Percentiles rank a stretch among this genome's conserved stretches.
Conservation (phyloP, 768 basidiomycete species). For the Macrolepiota dolichaula region DNA sequence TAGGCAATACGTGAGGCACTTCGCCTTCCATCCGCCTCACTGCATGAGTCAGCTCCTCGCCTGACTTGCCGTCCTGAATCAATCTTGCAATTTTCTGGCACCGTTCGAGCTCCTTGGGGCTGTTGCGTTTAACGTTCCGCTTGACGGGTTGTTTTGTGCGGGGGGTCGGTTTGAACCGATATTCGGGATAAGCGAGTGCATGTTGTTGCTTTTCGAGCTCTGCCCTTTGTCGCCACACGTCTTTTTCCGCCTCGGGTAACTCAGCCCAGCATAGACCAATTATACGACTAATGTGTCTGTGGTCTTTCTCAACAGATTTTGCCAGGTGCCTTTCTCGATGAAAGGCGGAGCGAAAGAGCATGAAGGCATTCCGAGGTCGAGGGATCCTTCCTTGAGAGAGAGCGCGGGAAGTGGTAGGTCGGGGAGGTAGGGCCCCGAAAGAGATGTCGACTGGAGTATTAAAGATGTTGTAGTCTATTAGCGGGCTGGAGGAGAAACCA, state of each 20-base stretch:
- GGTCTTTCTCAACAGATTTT: conserved; percentile 49
- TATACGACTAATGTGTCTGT: conserved; percentile 56
- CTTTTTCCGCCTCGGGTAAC: conserved; percentile 47
- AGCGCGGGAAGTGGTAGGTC: conserved; percentile 17
- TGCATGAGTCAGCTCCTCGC: conserved; percentile 43
- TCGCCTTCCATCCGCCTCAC: conserved; percentile 28
- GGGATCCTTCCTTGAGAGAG: conserved; percentile 50
- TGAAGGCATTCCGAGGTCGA: conserved; percentile 85
- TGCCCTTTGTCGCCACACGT: conserved; percentile 48
- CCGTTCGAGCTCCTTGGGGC: conserved; percentile 42
- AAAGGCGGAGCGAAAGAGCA: conserved; percentile 63
- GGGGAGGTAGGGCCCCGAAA: conserved; percentile 15
- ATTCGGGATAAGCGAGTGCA: conserved; percentile 44
- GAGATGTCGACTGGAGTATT: conserved; percentile 11
- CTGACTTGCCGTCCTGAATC: conserved; percentile 46
- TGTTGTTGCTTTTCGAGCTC: conserved; percentile 51
- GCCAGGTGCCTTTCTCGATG: conserved; percentile 47
- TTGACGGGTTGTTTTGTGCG: conserved; percentile 43
- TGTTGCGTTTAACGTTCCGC: conserved; percentile 51
- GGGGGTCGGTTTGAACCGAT: conserved; percentile 47
- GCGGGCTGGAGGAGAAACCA: neutral
- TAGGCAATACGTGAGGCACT: neutral
- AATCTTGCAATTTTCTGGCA: conserved; percentile 49
- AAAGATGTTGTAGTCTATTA: conserved; percentile 8
- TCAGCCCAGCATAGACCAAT: conserved; percentile 54